Evolutionary conservation across 23 red algal species (phyloP).

Genomic region (Gracilaria gracilis): DNA sequence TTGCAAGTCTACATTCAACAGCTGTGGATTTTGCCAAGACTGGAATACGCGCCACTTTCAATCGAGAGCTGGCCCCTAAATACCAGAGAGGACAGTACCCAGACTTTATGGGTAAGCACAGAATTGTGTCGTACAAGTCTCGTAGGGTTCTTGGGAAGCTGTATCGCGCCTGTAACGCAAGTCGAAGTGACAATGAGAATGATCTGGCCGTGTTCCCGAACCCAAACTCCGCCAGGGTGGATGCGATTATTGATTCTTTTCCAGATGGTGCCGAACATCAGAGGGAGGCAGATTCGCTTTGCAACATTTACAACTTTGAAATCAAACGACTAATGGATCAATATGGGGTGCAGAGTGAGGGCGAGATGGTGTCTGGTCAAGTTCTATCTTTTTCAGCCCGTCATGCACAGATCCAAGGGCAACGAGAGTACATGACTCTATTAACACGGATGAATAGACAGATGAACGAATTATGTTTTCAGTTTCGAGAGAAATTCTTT

Average conservation of each 20-base stretch:
- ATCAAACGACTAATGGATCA: slow-evolving; percentile 37
- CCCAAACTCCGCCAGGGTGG: not conserved
- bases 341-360: slow-evolving; percentile 48
- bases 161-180: not conserved
- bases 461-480: slow-evolving; percentile 21
- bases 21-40: slow-evolving; percentile 59
- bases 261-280: not conserved
- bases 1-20: slow-evolving; percentile 15
- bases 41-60: slow-evolving; percentile 16
- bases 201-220: not conserved
- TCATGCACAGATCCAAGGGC: not conserved
- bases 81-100: slow-evolving; percentile 22
- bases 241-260: not conserved
- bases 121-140: slow-evolving; percentile 11
- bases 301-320: slow-evolving; percentile 11
- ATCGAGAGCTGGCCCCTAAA: not conserved
- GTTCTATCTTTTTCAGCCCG: slow-evolving; percentile 10
- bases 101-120: slow-evolving; percentile 35
- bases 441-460: slow-evolving; percentile 18
- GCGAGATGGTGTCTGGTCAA: slow-evolving; percentile 47
- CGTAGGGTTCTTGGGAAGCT: slow-evolving; percentile 26
- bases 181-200: not conserved
- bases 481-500: slow-evolving; percentile 35
- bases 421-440: not conserved
- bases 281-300: slow-evolving; percentile 17